Evolutionary conservation across 139 green algal genomes (phyloP).

Genomic region (Penium margaritaceum): DNA sequence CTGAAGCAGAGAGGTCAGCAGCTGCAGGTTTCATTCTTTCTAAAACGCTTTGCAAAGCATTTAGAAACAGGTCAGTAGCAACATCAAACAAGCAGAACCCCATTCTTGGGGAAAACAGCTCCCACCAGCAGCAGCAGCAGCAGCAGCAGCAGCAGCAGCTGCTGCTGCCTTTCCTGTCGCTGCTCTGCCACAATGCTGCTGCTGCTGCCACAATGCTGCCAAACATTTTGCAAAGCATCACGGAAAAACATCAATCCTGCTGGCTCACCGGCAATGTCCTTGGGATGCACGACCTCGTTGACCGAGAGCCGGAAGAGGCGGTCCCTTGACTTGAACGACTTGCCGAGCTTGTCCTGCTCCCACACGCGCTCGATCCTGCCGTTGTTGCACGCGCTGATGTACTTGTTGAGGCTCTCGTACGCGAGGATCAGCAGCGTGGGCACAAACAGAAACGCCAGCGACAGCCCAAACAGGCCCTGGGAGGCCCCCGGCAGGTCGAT

Average conservation of each 20-base stretch:
- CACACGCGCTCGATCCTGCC: neutral
- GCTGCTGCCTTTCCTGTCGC: neutral
- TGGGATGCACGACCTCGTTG: slow-evolving; percentile 1
- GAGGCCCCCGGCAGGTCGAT: neutral
- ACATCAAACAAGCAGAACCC: no score
- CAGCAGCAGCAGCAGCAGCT: neutral
- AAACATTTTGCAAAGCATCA: neutral
- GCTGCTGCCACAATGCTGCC: neutral
- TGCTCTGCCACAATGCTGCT: neutral
- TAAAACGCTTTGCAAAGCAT: no score
- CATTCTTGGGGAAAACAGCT: no score
- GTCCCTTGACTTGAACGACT: neutral
- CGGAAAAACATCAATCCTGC: neutral
- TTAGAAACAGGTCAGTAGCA: no score
- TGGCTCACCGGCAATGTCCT: neutral
- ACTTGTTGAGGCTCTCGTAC: slow-evolving; percentile 11
- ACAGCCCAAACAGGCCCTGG: neutral
- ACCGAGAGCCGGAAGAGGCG: neutral
- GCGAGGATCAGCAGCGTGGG: neutral
- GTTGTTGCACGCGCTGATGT: neutral
- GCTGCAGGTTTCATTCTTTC: no score
- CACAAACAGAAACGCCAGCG: neutral
- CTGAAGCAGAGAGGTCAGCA: no score
- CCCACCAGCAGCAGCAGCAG: neutral
- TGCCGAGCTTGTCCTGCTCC: neutral